Percentiles rank a stretch among this genome's conserved stretches.
These are phyloP conservation scores for Persicaria tinctoria DNA, from an alignment of 148 eudicot species.

Conservation along the genomic window DNA sequence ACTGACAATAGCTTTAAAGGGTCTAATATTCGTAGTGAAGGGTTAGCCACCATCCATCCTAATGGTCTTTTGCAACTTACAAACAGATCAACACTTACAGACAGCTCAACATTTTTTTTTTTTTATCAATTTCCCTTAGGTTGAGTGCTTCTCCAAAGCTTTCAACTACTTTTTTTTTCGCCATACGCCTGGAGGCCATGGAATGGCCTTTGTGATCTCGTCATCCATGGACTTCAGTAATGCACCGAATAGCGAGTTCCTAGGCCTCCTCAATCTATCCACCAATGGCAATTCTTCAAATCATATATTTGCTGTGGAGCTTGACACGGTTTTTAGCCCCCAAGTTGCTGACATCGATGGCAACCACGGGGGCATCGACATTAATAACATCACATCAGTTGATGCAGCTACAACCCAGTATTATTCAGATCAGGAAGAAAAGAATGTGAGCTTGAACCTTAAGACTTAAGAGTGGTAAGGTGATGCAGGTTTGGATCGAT, in stretches of 20 bases:
- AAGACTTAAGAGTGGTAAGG: conserved; percentile 4
- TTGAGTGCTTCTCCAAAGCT: too few species aligned
- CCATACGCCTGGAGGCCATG: too few species aligned
- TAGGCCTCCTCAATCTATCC: background rate
- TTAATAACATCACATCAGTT: conserved; percentile 4
- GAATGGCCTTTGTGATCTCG: too few species aligned
- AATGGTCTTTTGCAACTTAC: too few species aligned
- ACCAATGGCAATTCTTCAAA: background rate
- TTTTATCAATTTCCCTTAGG: too few species aligned
- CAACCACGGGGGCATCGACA: conserved; percentile 1
- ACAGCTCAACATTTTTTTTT: too few species aligned
- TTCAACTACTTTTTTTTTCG: too few species aligned
- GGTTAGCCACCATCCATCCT: too few species aligned
- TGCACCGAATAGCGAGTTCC: background rate
- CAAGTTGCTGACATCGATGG: background rate
- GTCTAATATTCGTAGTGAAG: too few species aligned
- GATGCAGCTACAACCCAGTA: background rate
- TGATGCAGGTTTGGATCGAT: conserved; percentile 9
- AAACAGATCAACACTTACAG: too few species aligned
- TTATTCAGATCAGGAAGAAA: background rate
- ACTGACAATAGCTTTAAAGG: too few species aligned
- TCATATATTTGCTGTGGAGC: conserved; percentile 7
- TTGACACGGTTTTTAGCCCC: conserved; percentile 2
- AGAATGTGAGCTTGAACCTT: background rate
- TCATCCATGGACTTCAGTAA: too few species aligned